phyloP scores from a whole-genome alignment of 257 asterid species.

The Datura wrightii region DNA sequence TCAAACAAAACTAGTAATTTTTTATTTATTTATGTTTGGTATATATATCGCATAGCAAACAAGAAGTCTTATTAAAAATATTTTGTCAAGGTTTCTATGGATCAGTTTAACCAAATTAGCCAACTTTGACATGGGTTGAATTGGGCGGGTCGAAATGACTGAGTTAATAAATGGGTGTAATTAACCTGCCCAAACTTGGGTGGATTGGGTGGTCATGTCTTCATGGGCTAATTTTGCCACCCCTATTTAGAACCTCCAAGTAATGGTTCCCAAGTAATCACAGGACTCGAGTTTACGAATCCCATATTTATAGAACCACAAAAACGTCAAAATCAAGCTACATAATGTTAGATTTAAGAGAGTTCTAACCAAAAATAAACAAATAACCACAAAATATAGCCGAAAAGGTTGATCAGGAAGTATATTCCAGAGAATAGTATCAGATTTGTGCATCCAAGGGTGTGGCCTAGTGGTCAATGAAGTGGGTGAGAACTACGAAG shows the following conservation, averaged over 20 bases:
- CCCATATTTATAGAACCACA: neutral
- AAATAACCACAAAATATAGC: neutral
- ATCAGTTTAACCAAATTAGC: constrained; percentile 1
- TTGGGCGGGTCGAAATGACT: neutral
- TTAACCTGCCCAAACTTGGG: constrained; percentile 11
- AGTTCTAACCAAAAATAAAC: neutral
- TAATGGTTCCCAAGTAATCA: neutral
- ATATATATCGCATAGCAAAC: neutral
- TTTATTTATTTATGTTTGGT: neutral
- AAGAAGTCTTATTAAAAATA: neutral
- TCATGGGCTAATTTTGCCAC: neutral
- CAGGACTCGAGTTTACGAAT: neutral
- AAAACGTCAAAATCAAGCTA: neutral
- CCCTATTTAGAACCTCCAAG: constrained; percentile 8
- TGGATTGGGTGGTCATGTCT: neutral
- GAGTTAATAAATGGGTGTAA: neutral
- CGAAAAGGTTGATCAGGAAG: neutral
- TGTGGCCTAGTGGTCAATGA: no score
- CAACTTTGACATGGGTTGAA: neutral
- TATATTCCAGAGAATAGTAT: neutral
- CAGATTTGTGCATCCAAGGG: no score
- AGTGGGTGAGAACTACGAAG: no score
- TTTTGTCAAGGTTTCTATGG: constrained; percentile 6
- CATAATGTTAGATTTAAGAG: constrained; percentile 14
- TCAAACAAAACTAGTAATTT: neutral